Conservation (phyloP, 805 yeast species). For the Blastobotrys chiropterorum region DNA sequence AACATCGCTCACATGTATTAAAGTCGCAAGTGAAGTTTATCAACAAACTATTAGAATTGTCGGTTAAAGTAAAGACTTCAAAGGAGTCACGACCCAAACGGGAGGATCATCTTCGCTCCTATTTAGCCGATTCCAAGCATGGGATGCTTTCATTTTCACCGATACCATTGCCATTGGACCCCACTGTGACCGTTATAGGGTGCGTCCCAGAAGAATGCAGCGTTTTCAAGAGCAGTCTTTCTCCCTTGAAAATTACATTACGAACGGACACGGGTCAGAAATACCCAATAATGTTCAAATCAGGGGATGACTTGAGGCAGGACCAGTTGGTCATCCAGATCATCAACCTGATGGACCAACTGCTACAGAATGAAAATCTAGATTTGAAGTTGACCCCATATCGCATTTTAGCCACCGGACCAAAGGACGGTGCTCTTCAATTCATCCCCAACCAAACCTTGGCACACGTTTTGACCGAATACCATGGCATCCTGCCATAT, state of each 20-base stretch:
- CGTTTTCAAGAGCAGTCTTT: conserved; percentile 85
- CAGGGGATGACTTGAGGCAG: conserved; percentile 93
- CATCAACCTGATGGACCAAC: conserved; percentile 82
- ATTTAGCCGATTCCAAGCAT: conserved; percentile 43
- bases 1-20: conserved; percentile 32
- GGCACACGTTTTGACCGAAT: conserved; percentile 65
- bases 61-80: conserved; percentile 53
- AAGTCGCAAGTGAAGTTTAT: conserved; percentile 65
- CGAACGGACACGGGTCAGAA: conserved; percentile 45
- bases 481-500: conserved; percentile 65
- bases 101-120: conserved; percentile 58
- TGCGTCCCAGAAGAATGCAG: conserved; percentile 70
- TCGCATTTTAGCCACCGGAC: conserved; percentile 82
- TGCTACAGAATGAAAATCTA: conserved; percentile 81
- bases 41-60: conserved; percentile 55
- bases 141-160: conserved; percentile 42
- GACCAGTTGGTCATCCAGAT: conserved; percentile 97
- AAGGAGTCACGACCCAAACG: conserved; percentile 78
- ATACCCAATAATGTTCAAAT: conserved; percentile 86
- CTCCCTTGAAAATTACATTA: conserved; percentile 81
- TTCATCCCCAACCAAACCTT: conserved; percentile 91
- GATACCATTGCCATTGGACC: conserved; percentile 76
- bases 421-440: conserved; percentile 87
- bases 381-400: conserved; percentile 86
- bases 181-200: conserved; percentile 66